A percentile compares a stretch with the other conserved stretches of the same genome.
phyloP scores from a whole-genome alignment of 2,329 filamentous ascomycete species.

The Cucurbitaria berberidis region DNA sequence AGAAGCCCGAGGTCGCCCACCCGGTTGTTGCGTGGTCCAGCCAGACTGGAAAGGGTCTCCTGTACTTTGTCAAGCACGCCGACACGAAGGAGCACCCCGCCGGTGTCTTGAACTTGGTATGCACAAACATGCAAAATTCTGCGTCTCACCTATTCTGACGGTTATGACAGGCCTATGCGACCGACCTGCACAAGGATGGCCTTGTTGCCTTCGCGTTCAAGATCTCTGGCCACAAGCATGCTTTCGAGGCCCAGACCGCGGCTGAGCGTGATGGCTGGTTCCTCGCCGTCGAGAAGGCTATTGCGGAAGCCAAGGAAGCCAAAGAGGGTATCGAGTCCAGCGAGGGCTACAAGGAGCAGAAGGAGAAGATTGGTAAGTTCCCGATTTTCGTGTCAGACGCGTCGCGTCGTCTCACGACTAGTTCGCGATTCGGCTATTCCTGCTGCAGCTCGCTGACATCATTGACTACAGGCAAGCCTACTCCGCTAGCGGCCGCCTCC shows the following conservation, averaged over 20 bases:
- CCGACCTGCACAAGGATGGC: slow-evolving; percentile 77
- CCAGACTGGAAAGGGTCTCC: slow-evolving; percentile 92
- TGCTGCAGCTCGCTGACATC: slow-evolving; percentile 44
- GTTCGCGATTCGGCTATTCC: slow-evolving; percentile 40
- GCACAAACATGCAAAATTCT: slow-evolving; percentile 40
- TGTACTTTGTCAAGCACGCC: slow-evolving; percentile 86
- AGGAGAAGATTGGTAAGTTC: slow-evolving; percentile 71
- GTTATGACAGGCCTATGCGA: slow-evolving; percentile 63
- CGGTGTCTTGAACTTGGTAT: slow-evolving; percentile 84
- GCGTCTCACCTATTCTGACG: slow-evolving; percentile 27
- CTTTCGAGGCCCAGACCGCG: slow-evolving; percentile 76
- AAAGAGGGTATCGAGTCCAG: slow-evolving; percentile 74
- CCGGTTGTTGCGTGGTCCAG: slow-evolving; percentile 86
- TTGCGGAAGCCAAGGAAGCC: slow-evolving; percentile 77
- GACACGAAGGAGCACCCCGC: slow-evolving; percentile 81
- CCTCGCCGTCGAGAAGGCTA: slow-evolving; percentile 65
- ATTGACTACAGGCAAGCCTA: slow-evolving; percentile 50
- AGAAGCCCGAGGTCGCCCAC: slow-evolving; percentile 83
- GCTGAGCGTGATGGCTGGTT: slow-evolving; percentile 94
- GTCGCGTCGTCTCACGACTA: slow-evolving; percentile 30
- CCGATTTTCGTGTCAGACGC: slow-evolving; percentile 3
- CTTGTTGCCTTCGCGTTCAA: slow-evolving; percentile 84
- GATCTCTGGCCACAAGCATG: slow-evolving; percentile 86
- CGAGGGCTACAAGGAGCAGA: slow-evolving; percentile 86
- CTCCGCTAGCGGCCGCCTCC: slow-evolving; percentile 49